These are phyloP conservation scores for Talaromyces verruculosus DNA, from an alignment of 2,329 filamentous ascomycete species.

Conservation along the genomic window DNA sequence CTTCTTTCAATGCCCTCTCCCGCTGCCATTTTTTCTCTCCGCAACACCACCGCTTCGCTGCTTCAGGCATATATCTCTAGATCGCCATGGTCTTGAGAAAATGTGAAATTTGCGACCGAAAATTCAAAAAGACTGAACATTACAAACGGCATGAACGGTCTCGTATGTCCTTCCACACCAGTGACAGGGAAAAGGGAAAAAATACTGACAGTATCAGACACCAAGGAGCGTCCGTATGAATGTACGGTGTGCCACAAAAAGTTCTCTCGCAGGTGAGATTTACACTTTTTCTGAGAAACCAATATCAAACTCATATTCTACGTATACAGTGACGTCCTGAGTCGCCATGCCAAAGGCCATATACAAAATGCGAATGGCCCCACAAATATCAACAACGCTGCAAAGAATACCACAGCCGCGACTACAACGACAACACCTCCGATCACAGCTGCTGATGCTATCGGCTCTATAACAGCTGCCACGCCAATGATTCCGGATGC, in stretches of 20 bases:
- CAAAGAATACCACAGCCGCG: slow-evolving; percentile 17
- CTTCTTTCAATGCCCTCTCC: slow-evolving; percentile 8
- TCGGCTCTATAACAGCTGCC: not conserved
- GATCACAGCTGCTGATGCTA: not conserved
- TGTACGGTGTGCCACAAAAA: slow-evolving; percentile 56
- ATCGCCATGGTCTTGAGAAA: slow-evolving; percentile 45
- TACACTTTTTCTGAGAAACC: not conserved
- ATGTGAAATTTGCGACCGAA: slow-evolving; percentile 53
- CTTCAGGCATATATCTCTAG: not conserved
- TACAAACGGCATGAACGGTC: slow-evolving; percentile 57
- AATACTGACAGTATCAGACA: slow-evolving; percentile 42
- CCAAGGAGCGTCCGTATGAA: slow-evolving; percentile 56
- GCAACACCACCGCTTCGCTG: not conserved
- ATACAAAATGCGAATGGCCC: slow-evolving; percentile 33
- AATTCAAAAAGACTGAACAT: slow-evolving; percentile 58
- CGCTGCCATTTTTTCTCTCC: slow-evolving; percentile 12
- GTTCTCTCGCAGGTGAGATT: slow-evolving; percentile 53
- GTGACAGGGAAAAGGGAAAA: not conserved
- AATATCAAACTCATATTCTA: not conserved
- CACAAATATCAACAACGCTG: slow-evolving; percentile 37
- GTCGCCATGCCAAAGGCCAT: slow-evolving; percentile 54
- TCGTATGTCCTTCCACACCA: slow-evolving; percentile 37
- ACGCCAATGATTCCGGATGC: not conserved
- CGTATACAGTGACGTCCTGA: slow-evolving; percentile 48
- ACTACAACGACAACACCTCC: not conserved